Base-by-base conservation (phyloP, 75 land plant species). In the Pinus tabuliformis region DNA sequence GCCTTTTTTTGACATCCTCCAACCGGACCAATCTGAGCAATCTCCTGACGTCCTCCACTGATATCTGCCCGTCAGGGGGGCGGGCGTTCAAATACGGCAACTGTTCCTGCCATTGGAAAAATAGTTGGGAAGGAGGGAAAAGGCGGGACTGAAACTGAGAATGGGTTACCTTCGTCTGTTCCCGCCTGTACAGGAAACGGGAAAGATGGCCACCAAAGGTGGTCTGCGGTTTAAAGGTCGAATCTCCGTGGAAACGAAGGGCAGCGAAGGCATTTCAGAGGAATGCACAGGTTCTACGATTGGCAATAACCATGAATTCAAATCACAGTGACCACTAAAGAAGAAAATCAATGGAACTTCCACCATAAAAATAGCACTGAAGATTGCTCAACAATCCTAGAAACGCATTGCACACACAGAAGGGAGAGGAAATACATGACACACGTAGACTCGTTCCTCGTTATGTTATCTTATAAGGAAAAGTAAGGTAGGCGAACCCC, bases 1-100 rank as follows among this genome's bases (percentile, higher is more conserved):
- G 78, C 75, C 45, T 80, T 58, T 70, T 58, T 75, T 81, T 89
- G 24, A 86, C 30, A 59, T 77, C 79, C 68, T 88, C 87, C 80
- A 89, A 36, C 62, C 86, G 85, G 39, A 83, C 72, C 0, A 82
- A 72, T 77, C 78, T 81, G 74, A 88, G 70, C 62, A 91, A 21
- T 73, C 80, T 86, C 84, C 70, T 82, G n/a, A 70, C 86, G 14
- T 82, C 91, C 71, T 75, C 79, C 56, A 73, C 83, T 63, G 84
- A 59, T 5, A 89, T 37, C 37, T 63, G 66, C 5, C 24, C 0
- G 17, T 4, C 33, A 28, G 66, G 66, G 15, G 66, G 18, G 18
- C 39, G 66, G 66, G 33, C n/a, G 28, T 22, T 5, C 28, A 28
- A 30, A 15, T 14, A 1, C 18, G 15, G 24, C 26, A 22, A 18